Evolutionary conservation across 768 basidiomycete genomes (phyloP).

Genomic region (Pleurotus pulmonarius): DNA sequence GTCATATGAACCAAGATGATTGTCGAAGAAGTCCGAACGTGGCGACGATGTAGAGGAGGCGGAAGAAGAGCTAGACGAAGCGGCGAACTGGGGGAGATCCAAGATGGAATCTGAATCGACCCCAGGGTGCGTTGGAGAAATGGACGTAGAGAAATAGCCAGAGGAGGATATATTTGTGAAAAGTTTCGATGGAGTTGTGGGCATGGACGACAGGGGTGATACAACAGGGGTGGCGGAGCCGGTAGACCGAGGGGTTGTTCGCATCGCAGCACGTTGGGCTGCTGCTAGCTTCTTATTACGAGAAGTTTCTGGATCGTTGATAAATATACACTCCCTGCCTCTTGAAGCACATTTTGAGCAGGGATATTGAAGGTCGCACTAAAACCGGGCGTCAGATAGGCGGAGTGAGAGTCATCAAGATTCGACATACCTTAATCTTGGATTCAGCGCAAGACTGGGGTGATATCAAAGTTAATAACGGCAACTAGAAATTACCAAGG

Average conservation of each 20-base stretch:
- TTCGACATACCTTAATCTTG: slow-evolving; percentile 46
- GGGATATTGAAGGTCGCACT: slow-evolving; percentile 62
- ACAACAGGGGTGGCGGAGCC: background rate
- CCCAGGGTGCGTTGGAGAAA: background rate
- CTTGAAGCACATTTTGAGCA: slow-evolving; percentile 64
- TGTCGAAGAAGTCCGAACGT: slow-evolving; percentile 33
- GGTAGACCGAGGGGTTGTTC: slow-evolving; percentile 5
- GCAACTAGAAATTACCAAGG: background rate
- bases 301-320: slow-evolving; percentile 42
- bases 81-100: slow-evolving; percentile 18
- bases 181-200: slow-evolving; percentile 37
- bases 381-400: background rate
- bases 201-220: background rate
- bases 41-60: slow-evolving; percentile 35
- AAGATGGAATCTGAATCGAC: background rate
- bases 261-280: slow-evolving; percentile 22
- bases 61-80: slow-evolving; percentile 30
- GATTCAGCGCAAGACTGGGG: slow-evolving; percentile 62
- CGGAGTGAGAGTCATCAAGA: background rate
- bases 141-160: background rate
- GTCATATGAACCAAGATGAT: slow-evolving; percentile 25
- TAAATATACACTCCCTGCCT: slow-evolving; percentile 63
- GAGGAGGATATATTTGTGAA: slow-evolving; percentile 28
- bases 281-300: slow-evolving; percentile 33
- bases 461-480: slow-evolving; percentile 1